Evolutionary conservation across 2,329 filamentous ascomycete species (phyloP).

Genomic region (Pseudopyrenochaeta lycopersici): DNA sequence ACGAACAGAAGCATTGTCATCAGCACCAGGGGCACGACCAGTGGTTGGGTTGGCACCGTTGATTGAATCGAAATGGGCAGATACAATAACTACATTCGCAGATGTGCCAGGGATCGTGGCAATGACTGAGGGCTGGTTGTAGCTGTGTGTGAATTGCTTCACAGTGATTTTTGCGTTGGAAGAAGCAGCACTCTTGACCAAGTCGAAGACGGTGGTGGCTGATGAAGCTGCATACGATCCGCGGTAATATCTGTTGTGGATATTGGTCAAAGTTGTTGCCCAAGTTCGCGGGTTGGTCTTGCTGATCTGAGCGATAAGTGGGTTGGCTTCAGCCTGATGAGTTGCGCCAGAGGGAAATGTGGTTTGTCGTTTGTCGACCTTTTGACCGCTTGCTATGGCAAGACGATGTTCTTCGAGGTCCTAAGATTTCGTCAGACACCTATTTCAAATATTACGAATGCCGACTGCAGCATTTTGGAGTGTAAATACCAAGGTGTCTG

Average conservation of each 20-base stretch:
- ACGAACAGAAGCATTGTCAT: slow-evolving; percentile 89
- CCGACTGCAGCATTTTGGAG: too few relatives aligned
- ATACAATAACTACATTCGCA: slow-evolving; percentile 82
- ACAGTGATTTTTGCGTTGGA: slow-evolving; percentile 76
- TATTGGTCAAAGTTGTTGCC: slow-evolving; percentile 19
- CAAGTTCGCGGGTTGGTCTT: slow-evolving; percentile 23
- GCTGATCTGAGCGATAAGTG: slow-evolving; percentile 18
- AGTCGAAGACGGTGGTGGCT: slow-evolving; percentile 80
- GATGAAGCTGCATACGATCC: slow-evolving; percentile 71
- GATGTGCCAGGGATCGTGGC: slow-evolving; percentile 84
- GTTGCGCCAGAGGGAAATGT: slow-evolving; percentile 15
- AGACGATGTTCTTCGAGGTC: slow-evolving; percentile 16
- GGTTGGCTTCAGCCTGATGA: slow-evolving; percentile 13
- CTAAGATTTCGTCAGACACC: neutral
- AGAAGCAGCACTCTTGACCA: slow-evolving; percentile 74
- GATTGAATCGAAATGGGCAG: slow-evolving; percentile 91
- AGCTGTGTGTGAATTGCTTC: slow-evolving; percentile 83
- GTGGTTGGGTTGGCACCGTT: slow-evolving; percentile 86
- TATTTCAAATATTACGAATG: too few relatives aligned
- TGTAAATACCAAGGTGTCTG: slow-evolving; percentile 12
- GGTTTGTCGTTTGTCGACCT: slow-evolving; percentile 18
- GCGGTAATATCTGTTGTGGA: slow-evolving; percentile 26
- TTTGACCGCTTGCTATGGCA: slow-evolving; percentile 13
- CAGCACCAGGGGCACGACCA: slow-evolving; percentile 83
- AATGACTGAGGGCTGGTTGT: slow-evolving; percentile 84